phyloP scores from a whole-genome alignment of 1,284 basidiomycete genomes.

The Neotropicomus parvogracilis region DNA sequence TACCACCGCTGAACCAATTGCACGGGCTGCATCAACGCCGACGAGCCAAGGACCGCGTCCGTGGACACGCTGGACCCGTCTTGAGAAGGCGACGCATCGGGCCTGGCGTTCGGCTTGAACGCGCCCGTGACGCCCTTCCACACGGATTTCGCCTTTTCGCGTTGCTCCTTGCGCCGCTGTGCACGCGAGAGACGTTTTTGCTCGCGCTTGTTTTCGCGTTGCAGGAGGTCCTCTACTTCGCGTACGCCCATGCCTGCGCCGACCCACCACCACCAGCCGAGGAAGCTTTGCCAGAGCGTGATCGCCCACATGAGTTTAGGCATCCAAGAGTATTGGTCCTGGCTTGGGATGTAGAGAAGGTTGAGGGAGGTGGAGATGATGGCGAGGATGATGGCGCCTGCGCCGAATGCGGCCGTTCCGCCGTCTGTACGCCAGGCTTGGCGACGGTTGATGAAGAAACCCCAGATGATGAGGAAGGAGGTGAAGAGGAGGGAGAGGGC shows the following conservation, averaged over 20 bases:
- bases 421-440: slow-evolving; percentile 95
- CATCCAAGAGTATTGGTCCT: slow-evolving; percentile 84
- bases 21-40: slow-evolving; percentile 33
- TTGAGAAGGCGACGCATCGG: background rate
- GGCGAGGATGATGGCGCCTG: slow-evolving; percentile 75
- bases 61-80: slow-evolving; percentile 11
- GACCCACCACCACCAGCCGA: slow-evolving; percentile 98
- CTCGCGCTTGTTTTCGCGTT: slow-evolving; percentile 56
- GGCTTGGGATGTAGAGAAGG: slow-evolving; percentile 78
- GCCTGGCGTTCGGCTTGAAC: slow-evolving; percentile 25
- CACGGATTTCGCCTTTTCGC: slow-evolving; percentile 48
- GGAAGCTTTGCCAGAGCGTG: slow-evolving; percentile 88
- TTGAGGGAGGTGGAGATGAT: slow-evolving; percentile 79
- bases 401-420: slow-evolving; percentile 92
- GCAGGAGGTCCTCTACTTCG: slow-evolving; percentile 59
- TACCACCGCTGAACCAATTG: slow-evolving; percentile 50
- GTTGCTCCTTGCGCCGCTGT: slow-evolving; percentile 42
- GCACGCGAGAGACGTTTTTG: slow-evolving; percentile 42
- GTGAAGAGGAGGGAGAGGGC: slow-evolving; percentile 94
- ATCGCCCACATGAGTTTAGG: slow-evolving; percentile 83
- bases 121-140: slow-evolving; percentile 53
- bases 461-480: slow-evolving; percentile 88
- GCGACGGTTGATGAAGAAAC: slow-evolving; percentile 82
- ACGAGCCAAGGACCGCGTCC: background rate
- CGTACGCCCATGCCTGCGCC: slow-evolving; percentile 77